phyloP scores from a whole-genome alignment of 2,329 filamentous ascomycete genomes.

The Aureobasidium lini region DNA sequence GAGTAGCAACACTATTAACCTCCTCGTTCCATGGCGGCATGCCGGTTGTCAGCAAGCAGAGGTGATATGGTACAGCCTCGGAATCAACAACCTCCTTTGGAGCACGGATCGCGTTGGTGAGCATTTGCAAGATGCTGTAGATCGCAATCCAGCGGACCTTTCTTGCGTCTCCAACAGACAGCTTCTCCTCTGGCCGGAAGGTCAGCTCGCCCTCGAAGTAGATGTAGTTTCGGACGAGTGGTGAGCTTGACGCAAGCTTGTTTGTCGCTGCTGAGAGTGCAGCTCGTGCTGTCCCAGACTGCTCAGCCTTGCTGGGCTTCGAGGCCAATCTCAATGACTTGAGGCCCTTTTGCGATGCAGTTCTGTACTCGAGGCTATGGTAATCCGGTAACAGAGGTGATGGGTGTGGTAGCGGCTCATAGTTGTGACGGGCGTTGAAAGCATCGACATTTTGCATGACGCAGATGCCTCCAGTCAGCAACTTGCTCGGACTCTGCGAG shows the following conservation, averaged over 20 bases:
- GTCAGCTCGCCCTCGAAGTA: conserved; percentile 59
- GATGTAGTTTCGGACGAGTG: conserved; percentile 60
- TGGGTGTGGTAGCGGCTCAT: conserved; percentile 54
- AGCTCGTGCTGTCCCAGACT: conserved; percentile 44
- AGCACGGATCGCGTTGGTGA: conserved; percentile 55
- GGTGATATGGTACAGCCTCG: conserved; percentile 51
- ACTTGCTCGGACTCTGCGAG: conserved; percentile 40
- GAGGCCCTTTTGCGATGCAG: conserved; percentile 28
- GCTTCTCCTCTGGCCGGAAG: conserved; percentile 50
- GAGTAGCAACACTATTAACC: not conserved
- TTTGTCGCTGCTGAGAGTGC: conserved; percentile 48
- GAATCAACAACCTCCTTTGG: conserved; percentile 55
- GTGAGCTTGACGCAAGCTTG: conserved; percentile 30
- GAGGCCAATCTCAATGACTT: conserved; percentile 29
- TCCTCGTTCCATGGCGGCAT: conserved; percentile 31
- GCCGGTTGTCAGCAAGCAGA: conserved; percentile 41
- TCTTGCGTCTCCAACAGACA: conserved; percentile 58
- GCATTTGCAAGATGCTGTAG: conserved; percentile 65
- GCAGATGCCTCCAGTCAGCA: conserved; percentile 55
- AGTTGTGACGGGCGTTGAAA: conserved; percentile 58
- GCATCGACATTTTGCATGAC: conserved; percentile 59
- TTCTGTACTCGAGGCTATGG: conserved; percentile 19
- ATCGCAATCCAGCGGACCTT: conserved; percentile 74
- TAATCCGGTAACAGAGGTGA: conserved; percentile 58
- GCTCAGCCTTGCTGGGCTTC: conserved; percentile 38